Percentiles rank a stretch among this genome's conserved stretches.
phyloP scores from a whole-genome alignment of 2,329 filamentous ascomycete genomes.

The Colletotrichum sidae region DNA sequence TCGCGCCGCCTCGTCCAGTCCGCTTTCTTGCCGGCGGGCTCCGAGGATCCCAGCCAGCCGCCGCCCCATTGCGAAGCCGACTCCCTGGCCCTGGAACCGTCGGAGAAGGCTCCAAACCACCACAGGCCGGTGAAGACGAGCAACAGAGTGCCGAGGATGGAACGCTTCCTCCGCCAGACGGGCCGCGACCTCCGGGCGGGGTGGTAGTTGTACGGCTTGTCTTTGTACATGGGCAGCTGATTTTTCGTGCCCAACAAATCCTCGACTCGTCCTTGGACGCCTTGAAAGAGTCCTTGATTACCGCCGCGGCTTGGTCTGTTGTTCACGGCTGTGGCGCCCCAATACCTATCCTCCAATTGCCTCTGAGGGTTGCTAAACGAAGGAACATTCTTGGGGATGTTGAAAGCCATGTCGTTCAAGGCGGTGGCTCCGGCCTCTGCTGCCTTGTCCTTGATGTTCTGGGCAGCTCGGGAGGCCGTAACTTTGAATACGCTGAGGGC shows the following conservation, averaged over 20 bases:
- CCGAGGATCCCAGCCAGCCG: constrained; percentile 65
- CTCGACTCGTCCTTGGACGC: constrained; percentile 71
- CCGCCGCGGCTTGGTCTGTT: constrained; percentile 52
- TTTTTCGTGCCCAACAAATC: constrained; percentile 70
- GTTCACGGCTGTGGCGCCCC: constrained; percentile 65
- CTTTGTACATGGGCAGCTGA: constrained; percentile 95
- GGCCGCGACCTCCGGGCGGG: constrained; percentile 68
- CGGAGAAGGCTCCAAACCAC: constrained; percentile 73
- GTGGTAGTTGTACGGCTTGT: constrained; percentile 88
- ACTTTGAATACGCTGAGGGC: constrained; percentile 57
- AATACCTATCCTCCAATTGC: constrained; percentile 73
- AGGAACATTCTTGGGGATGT: constrained; percentile 76
- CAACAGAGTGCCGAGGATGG: constrained; percentile 63
- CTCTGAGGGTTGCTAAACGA: constrained; percentile 75
- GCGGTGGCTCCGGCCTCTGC: constrained; percentile 62
- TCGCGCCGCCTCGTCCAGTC: constrained; percentile 85
- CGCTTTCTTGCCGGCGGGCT: constrained; percentile 54
- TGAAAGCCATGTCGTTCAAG: constrained; percentile 72
- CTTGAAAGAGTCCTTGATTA: constrained; percentile 56
- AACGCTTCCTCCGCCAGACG: constrained; percentile 73
- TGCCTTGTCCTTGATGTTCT: constrained; percentile 59
- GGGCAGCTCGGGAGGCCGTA: constrained; percentile 58
- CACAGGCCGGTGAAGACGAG: constrained; percentile 72
- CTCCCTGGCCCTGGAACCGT: constrained; percentile 45
- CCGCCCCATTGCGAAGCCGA: constrained; percentile 59